A percentile compares a stretch with the other conserved stretches of the same genome.
These are phyloP conservation scores for Lactarius quietus DNA, from an alignment of 768 basidiomycete species.

Conservation along the genomic window DNA sequence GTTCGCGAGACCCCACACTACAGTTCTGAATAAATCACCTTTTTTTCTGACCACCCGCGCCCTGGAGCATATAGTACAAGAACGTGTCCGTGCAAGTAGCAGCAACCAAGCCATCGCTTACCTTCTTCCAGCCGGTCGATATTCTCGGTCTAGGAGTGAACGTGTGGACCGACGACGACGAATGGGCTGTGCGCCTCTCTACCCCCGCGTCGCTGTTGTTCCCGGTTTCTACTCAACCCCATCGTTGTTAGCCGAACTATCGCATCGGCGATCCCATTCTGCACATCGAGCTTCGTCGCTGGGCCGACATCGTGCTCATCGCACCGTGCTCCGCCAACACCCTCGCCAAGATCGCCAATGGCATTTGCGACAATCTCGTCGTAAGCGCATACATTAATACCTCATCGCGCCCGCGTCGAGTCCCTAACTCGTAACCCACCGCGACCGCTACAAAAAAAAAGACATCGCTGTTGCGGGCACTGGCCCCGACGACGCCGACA, in stretches of 20 bases:
- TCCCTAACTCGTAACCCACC: conserved; percentile 1
- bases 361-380: conserved; percentile 87
- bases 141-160: conserved; percentile 50
- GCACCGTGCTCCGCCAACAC: conserved; percentile 98
- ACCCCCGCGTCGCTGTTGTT: too few relatives aligned
- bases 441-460: conserved; percentile 29
- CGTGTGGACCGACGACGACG: conserved; percentile 89
- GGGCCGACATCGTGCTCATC: conserved; percentile 95
- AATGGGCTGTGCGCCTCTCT: conserved; percentile 72
- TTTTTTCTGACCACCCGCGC: neutral
- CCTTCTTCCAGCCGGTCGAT: conserved; percentile 63
- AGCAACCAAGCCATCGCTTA: conserved; percentile 70
- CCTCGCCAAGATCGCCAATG: conserved; percentile 86
- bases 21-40: neutral
- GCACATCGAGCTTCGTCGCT: conserved; percentile 90
- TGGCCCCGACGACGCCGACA: conserved; percentile 80
- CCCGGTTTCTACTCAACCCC: neutral
- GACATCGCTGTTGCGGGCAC: conserved; percentile 81
- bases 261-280: conserved; percentile 88
- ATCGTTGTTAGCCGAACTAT: conserved; percentile 51
- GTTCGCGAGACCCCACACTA: conserved; percentile 40
- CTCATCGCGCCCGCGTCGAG: too few relatives aligned
- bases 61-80: conserved; percentile 48
- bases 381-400: conserved; percentile 42
- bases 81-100: conserved; percentile 81